Base-by-base conservation (phyloP, 2,329 filamentous ascomycete genomes). In the Trichoderma semiorbis region DNA sequence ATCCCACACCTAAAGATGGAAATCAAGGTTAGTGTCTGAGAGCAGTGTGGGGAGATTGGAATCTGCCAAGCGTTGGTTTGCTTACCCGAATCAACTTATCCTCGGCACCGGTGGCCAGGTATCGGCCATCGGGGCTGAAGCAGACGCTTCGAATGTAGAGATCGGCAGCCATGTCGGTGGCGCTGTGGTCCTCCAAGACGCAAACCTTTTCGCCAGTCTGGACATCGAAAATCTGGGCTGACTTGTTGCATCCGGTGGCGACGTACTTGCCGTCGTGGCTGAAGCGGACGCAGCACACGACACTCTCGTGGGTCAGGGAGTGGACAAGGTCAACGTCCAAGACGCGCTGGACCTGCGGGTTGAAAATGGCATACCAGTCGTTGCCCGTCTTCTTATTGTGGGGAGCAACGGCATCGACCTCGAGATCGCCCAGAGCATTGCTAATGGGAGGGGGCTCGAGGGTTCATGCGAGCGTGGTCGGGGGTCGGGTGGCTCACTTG, bases 221-320 rank as follows among this genome's bases (percentile, higher is more conserved):
- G 55, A 98, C 95, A 75, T 99, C 96, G 81, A 96, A 99, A 77
- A 99, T 99, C 83, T 98, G 95, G n/a, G 96, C 96, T n/a, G 94
- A 97, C 74, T 95, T 88, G 83, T 99, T 99, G 86, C 96, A 98
- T 57, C 96, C 96, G 6, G 96, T 99, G 8, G 96, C 96, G 70
- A 99, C 93, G 77, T 93, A 98, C 79, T 97, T 95, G 76, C 96
- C 96, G 79, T 99, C 96, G 70, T 93, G 90, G 80, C 95, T 98
- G 86, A 99, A 99, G 72, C 96, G 90, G 43, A 99, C 96, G 80
- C 96, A 99, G 87, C 96, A 99, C 1, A 99, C 96, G 4, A 99
- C 96, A 77, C 95, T 98, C 79, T 97, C 93, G 79, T 99, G 96
- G 73, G 90, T 89, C 68, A 99, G 88, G 71, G 94, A 97, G 83